A percentile compares a stretch with the other conserved stretches of the same genome.
Conservation (phyloP, 306 rosid genomes). For the Sphenostylis stenocarpa region DNA sequence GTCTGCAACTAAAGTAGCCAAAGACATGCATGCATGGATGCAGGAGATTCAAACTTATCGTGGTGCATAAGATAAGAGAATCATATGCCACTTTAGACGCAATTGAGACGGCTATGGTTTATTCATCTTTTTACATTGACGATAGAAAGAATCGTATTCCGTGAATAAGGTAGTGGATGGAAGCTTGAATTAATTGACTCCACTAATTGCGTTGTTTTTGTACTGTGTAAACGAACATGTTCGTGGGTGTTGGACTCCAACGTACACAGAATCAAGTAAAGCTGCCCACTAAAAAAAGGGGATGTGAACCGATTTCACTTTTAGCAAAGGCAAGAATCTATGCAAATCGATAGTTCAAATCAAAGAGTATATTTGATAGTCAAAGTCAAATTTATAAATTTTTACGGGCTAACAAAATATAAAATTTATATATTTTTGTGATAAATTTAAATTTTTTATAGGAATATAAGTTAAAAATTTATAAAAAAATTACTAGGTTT, state of each 20-base stretch:
- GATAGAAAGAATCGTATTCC: constrained; percentile 31
- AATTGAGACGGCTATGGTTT: constrained; percentile 17
- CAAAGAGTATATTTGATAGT: not conserved
- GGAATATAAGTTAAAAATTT: too few species aligned
- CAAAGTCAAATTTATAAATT: not conserved
- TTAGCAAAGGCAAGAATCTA: not conserved
- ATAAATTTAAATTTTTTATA: too few species aligned
- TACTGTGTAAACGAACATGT: not conserved
- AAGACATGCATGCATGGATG: not conserved
- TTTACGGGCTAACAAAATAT: too few species aligned
- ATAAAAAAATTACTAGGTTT: too few species aligned
- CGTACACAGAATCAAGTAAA: constrained; percentile 13
- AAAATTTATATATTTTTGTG: too few species aligned
- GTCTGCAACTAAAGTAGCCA: not conserved
- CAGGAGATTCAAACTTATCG: constrained; percentile 23
- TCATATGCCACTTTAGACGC: constrained; percentile 25
- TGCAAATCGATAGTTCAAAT: not conserved
- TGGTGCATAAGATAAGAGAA: constrained; percentile 19
- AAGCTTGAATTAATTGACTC: constrained; percentile 3
- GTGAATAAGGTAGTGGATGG: not conserved
- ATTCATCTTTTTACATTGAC: constrained; percentile 24
- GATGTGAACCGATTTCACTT: not conserved
- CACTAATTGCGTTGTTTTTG: not conserved
- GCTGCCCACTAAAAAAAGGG: not conserved
- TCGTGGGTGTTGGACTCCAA: constrained; percentile 17